Conservation (phyloP, 176 grass and related monocot species). For the Rhynchospora breviuscula region DNA sequence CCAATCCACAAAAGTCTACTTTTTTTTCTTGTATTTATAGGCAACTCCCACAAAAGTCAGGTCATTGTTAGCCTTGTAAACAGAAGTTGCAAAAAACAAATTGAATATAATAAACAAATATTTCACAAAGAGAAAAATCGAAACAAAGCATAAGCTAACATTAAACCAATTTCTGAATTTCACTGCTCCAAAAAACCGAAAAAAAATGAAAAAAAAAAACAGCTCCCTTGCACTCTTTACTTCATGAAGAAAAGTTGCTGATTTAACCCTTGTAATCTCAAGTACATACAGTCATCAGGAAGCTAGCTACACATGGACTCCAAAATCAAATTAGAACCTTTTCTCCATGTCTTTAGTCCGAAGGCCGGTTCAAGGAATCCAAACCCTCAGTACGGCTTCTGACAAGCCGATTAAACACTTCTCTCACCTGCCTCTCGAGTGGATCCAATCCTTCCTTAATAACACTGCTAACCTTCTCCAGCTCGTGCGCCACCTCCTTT, state of each 20-base stretch:
- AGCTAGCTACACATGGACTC: slow-evolving; percentile 8
- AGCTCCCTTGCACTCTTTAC: slow-evolving; percentile 18
- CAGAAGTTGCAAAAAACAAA: slow-evolving; percentile 36
- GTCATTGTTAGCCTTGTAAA: slow-evolving; percentile 6
- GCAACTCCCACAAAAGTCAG: no score
- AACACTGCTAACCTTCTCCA: slow-evolving; percentile 45
- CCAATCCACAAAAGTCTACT: background rate
- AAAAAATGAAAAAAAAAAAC: slow-evolving; percentile 1
- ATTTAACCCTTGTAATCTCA: slow-evolving; percentile 6
- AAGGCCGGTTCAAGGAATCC: slow-evolving; percentile 51
- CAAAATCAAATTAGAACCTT: slow-evolving; percentile 10
- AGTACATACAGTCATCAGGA: slow-evolving; percentile 14
- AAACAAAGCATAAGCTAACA: slow-evolving; percentile 20
- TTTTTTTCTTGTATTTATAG: no score
- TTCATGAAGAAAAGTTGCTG: background rate
- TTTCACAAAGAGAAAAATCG: slow-evolving; percentile 18
- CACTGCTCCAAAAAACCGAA: background rate
- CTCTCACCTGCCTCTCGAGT: slow-evolving; percentile 72
- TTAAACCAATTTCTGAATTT: background rate
- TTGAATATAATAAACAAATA: slow-evolving; percentile 27
- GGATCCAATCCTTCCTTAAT: slow-evolving; percentile 73
- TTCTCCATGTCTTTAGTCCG: slow-evolving; percentile 30
- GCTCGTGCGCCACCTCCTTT: slow-evolving; percentile 41
- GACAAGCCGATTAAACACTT: slow-evolving; percentile 76
- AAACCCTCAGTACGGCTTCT: slow-evolving; percentile 72